Base-by-base conservation (phyloP, 441 rosid genomes). In the Rhodomyrtus psidioides region DNA sequence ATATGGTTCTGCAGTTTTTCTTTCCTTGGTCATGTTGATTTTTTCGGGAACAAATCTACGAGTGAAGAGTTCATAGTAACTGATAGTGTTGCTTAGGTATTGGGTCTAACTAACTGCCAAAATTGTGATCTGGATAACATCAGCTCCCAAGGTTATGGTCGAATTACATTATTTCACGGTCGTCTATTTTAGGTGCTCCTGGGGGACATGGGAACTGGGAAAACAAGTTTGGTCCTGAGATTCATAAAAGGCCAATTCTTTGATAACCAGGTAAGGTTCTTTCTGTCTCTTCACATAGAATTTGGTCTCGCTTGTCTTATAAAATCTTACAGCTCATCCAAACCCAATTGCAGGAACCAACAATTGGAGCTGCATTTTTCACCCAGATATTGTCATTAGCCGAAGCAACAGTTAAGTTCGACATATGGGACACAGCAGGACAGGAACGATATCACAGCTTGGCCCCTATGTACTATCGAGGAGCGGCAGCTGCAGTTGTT, bases 151-250 rank as follows among this genome's bases (percentile, higher is more conserved):
- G 62, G 59, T 82, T 55, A 23, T 55, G 60, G 84, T 26, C 1
- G 21, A 53, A 44, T 19, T 34, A 30, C 60, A 54, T 34, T 21
- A 34, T 15, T 57, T 39, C 84, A 54, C 3, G 28, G 44, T 30
- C 2, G 4, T 62, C 16, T 55, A 9, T 65, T 34, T 75, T 74
- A 86, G 87, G 87, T 86, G 70, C 81, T 86, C 58, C 82, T 86
- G 44, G 87, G 87, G 42, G 87, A 86, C 87, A 82, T 86, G 87
- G 87, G 87, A 82, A 86, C 87, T 49, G 87, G 87, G 84, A 86
- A 86, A 65, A 86, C 87, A n/a, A 86, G 87, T 53, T 62, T 86
- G 62, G 87, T 83, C 46, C 87, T 86, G 30, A 53, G 87, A 44
- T 86, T 86, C 44, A 81, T 86, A 8, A 86, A 82, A 84, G 87